These are phyloP conservation scores for Blastobotrys capitulatus DNA, from an alignment of 1,139 yeast genomes.

Conservation along the genomic window DNA sequence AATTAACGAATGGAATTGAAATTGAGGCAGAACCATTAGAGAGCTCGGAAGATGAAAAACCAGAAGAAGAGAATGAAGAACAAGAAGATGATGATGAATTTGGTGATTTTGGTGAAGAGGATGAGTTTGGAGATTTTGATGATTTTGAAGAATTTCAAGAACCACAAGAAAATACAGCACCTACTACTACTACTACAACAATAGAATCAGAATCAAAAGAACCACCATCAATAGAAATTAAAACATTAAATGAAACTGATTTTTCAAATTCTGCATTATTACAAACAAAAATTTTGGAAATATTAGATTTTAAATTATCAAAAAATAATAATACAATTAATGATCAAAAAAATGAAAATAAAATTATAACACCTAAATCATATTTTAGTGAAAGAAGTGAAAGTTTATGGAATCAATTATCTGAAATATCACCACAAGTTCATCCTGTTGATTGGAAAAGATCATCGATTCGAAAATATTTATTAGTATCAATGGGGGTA, in stretches of 20 bases:
- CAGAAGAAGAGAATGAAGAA: slow-evolving; percentile 23
- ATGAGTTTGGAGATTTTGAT: slow-evolving; percentile 26
- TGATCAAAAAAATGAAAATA: background rate
- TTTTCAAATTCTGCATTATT: slow-evolving; percentile 24
- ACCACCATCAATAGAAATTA: background rate
- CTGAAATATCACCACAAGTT: slow-evolving; percentile 23
- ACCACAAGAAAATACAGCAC: background rate
- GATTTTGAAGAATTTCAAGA: slow-evolving; percentile 20
- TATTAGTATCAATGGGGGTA: slow-evolving; percentile 52
- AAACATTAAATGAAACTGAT: slow-evolving; percentile 19
- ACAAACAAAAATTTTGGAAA: slow-evolving; percentile 21
- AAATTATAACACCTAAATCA: slow-evolving; percentile 13
- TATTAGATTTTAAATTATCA: slow-evolving; percentile 9
- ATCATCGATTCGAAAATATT: slow-evolving; percentile 51
- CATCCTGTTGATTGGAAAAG: slow-evolving; percentile 48
- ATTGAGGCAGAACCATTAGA: too few species aligned
- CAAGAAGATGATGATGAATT: slow-evolving; percentile 21
- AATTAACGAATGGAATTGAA: background rate
- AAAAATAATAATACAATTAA: background rate
- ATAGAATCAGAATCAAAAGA: background rate
- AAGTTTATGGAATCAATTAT: slow-evolving; percentile 34
- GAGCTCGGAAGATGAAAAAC: too few species aligned
- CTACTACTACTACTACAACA: background rate
- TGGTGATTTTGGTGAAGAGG: slow-evolving; percentile 25
- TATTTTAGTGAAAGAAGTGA: slow-evolving; percentile 29